A percentile compares a stretch with the other conserved stretches of the same genome.
phyloP scores from a whole-genome alignment of 2,329 filamentous ascomycete genomes.

The Nemania serpens region DNA sequence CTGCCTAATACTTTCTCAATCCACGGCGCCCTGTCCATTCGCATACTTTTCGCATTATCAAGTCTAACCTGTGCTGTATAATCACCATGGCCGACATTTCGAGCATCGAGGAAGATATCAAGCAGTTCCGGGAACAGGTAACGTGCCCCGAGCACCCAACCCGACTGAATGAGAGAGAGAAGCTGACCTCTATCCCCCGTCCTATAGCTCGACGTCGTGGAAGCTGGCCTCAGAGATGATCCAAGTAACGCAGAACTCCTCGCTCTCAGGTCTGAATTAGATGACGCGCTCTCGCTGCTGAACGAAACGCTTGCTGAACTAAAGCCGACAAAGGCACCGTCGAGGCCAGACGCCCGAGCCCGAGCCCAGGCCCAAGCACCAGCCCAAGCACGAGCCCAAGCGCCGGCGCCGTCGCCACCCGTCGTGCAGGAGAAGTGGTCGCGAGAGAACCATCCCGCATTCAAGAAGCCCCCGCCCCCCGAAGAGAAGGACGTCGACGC shows the following conservation, averaged over 20 bases:
- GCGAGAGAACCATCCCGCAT: slow-evolving; percentile 79
- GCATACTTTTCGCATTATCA: neutral
- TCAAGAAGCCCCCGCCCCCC: slow-evolving; percentile 59
- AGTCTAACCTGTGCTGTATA: slow-evolving; percentile 16
- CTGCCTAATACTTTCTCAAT: neutral
- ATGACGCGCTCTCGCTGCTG: slow-evolving; percentile 78
- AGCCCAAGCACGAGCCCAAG: slow-evolving; percentile 40
- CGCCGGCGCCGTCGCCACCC: slow-evolving; percentile 55
- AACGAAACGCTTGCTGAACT: slow-evolving; percentile 82
- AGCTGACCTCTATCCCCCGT: slow-evolving; percentile 3
- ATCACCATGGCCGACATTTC: slow-evolving; percentile 48
- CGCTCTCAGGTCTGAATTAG: slow-evolving; percentile 78
- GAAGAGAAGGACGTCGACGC: slow-evolving; percentile 60
- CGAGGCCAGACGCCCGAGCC: slow-evolving; percentile 37
- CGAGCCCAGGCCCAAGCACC: slow-evolving; percentile 32
- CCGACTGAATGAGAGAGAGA: neutral
- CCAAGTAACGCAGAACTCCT: slow-evolving; percentile 79
- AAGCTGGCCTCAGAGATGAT: slow-evolving; percentile 76
- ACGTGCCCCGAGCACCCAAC: slow-evolving; percentile 23
- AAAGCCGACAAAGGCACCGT: slow-evolving; percentile 61
- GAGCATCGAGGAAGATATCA: slow-evolving; percentile 57
- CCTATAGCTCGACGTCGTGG: slow-evolving; percentile 75
- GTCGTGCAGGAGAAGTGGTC: slow-evolving; percentile 75
- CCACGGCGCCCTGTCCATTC: neutral
- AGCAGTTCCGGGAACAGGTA: slow-evolving; percentile 63